Evolutionary conservation across 768 basidiomycete species (phyloP).

Genomic region (Astraeus odoratus): DNA sequence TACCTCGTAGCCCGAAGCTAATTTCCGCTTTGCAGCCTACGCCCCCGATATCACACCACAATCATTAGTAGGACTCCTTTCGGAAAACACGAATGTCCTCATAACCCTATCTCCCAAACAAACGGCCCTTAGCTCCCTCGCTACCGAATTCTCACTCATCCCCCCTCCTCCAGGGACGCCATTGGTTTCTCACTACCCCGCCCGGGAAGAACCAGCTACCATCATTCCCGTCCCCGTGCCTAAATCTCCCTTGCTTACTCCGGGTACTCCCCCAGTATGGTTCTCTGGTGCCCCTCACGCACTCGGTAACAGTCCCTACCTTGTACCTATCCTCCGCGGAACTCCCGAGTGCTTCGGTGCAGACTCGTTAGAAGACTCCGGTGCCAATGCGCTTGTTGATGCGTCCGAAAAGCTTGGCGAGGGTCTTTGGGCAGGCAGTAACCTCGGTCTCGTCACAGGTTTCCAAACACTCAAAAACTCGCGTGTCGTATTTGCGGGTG

Average conservation of each 20-base stretch:
- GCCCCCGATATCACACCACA: conserved; percentile 78
- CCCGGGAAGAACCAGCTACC: conserved; percentile 54
- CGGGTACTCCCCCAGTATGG: conserved; percentile 56
- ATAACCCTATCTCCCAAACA: conserved; percentile 73
- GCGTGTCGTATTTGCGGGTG: conserved; percentile 76
- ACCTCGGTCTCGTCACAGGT: conserved; percentile 73
- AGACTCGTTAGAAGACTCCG: conserved; percentile 50
- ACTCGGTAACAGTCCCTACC: conserved; percentile 64
- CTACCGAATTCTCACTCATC: conserved; percentile 87
- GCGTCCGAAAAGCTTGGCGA: conserved; percentile 71
- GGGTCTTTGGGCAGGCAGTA: conserved; percentile 76
- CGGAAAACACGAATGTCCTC: conserved; percentile 74
- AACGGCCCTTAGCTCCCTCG: conserved; percentile 67
- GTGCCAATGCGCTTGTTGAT: conserved; percentile 59
- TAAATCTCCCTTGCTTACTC: conserved; percentile 37
- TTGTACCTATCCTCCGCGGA: conserved; percentile 77
- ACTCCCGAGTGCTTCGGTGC: conserved; percentile 71
- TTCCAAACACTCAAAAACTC: conserved; percentile 81
- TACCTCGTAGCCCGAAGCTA: not conserved
- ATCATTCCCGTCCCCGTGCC: conserved; percentile 60
- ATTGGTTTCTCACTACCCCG: conserved; percentile 81
- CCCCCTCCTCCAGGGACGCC: conserved; percentile 80
- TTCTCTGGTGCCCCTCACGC: conserved; percentile 68
- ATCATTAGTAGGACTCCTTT: conserved; percentile 63
- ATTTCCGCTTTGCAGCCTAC: conserved; percentile 39